These are phyloP conservation scores for Rosa persica DNA, from an alignment of 306 rosid genomes.

Conservation along the genomic window DNA sequence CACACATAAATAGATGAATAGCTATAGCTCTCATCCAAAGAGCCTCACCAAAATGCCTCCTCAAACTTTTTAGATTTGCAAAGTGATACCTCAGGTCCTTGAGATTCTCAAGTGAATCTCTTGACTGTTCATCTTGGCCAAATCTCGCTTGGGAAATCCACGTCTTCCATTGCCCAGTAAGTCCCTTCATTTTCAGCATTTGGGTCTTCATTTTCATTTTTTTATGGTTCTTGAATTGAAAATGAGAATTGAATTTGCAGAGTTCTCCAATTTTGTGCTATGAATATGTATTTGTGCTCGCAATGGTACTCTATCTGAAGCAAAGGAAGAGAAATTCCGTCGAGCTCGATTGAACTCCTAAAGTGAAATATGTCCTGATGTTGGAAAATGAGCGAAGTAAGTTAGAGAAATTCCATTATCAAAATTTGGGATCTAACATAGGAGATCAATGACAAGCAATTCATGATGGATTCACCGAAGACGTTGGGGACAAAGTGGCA, in stretches of 20 bases:
- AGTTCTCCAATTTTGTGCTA: too few relatives aligned
- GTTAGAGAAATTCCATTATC: too few relatives aligned
- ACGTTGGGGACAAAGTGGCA: too few relatives aligned
- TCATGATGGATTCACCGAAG: too few relatives aligned
- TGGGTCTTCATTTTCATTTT: not conserved
- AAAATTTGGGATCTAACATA: too few relatives aligned
- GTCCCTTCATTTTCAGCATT: conserved; percentile 2
- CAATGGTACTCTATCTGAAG: too few relatives aligned
- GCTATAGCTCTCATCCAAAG: conserved; percentile 49
- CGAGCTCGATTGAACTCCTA: too few relatives aligned
- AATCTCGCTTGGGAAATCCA: conserved; percentile 75
- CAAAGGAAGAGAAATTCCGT: too few relatives aligned
- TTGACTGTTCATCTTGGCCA: conserved; percentile 42
- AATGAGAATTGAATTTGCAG: not conserved
- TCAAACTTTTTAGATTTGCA: conserved; percentile 49
- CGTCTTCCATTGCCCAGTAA: conserved; percentile 82
- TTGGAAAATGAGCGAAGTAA: too few relatives aligned
- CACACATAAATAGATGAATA: not conserved
- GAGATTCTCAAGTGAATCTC: conserved; percentile 48
- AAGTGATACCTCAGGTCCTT: conserved; percentile 52
- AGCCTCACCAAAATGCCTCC: conserved; percentile 32
- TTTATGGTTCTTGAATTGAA: not conserved
- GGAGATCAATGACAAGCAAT: too few relatives aligned
- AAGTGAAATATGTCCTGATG: too few relatives aligned
- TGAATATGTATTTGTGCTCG: too few relatives aligned